Percentiles rank a stretch among this genome's conserved stretches.
These are phyloP conservation scores for Cardamine chenopodiifolia DNA, from an alignment of 345 rosid species.

Conservation along the genomic window DNA sequence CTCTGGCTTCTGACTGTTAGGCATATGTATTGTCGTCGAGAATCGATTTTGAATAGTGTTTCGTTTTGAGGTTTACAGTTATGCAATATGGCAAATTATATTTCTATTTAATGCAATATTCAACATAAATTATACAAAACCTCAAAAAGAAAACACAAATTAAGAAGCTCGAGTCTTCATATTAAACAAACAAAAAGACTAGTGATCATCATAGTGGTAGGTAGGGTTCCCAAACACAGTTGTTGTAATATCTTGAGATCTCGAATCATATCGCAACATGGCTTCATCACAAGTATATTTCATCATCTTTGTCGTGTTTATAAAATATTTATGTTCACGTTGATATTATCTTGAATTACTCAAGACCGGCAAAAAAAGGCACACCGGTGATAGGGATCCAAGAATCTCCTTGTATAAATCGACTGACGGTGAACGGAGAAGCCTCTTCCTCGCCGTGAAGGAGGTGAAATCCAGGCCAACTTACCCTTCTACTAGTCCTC, in stretches of 20 bases:
- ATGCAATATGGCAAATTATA: not conserved
- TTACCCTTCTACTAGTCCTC: slow-evolving; percentile 43
- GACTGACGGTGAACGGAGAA: slow-evolving; percentile 48
- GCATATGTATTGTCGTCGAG: not conserved
- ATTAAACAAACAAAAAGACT: no score
- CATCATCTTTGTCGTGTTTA: no score
- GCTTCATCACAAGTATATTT: no score
- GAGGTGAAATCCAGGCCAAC: slow-evolving; percentile 75
- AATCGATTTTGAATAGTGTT: not conserved
- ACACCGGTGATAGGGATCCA: slow-evolving; percentile 72
- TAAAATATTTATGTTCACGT: no score
- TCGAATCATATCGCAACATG: no score
- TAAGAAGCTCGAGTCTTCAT: no score
- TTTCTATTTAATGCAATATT: no score
- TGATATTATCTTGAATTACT: not conserved
- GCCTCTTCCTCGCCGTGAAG: slow-evolving; percentile 47
- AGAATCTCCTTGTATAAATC: slow-evolving; percentile 60
- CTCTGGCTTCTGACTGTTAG: slow-evolving; percentile 60
- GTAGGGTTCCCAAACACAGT: no score
- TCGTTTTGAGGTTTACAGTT: not conserved
- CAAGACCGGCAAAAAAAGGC: slow-evolving; percentile 44
- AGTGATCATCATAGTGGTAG: no score
- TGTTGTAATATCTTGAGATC: no score
- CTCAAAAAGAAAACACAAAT: no score
- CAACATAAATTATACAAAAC: no score